phyloP scores from a whole-genome alignment of 2,329 filamentous ascomycete species.

The Pseudocercospora crystallina region DNA sequence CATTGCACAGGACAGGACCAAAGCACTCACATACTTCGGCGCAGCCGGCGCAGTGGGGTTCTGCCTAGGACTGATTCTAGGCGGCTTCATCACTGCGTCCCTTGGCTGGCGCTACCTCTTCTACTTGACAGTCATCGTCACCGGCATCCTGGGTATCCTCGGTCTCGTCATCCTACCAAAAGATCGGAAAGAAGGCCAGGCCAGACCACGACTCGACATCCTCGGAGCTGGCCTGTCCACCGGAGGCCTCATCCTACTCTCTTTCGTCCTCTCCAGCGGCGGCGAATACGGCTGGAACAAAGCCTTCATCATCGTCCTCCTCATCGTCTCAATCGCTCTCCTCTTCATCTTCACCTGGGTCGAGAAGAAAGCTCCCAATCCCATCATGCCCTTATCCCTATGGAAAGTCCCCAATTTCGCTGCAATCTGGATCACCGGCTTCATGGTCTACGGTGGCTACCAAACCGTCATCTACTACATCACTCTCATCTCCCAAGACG shows the following conservation, averaged over 20 bases:
- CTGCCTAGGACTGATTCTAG: conserved; percentile 52
- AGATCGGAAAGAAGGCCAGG: conserved; percentile 36
- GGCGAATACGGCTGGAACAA: conserved; percentile 49
- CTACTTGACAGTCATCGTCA: conserved; percentile 36
- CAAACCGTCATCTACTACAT: conserved; percentile 46
- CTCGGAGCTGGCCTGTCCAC: conserved; percentile 45
- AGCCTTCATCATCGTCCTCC: conserved; percentile 46
- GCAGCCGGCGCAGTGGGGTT: conserved; percentile 45
- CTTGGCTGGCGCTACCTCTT: conserved; percentile 52
- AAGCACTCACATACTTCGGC: conserved; percentile 24
- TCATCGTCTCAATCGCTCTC: conserved; percentile 41
- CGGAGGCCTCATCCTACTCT: conserved; percentile 44
- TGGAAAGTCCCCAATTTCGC: conserved; percentile 51
- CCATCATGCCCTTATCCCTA: conserved; percentile 48
- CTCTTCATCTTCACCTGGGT: conserved; percentile 41
- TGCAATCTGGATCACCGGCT: conserved; percentile 47
- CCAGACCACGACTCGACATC: conserved; percentile 42
- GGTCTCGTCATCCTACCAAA: conserved; percentile 42
- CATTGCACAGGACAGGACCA: conserved; percentile 47
- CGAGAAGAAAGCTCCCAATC: conserved; percentile 47
- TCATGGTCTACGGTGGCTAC: conserved; percentile 46
- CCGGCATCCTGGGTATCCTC: conserved; percentile 5
- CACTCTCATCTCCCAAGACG: conserved; percentile 43
- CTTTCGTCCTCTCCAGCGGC: conserved; percentile 47
- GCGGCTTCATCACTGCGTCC: conserved; percentile 49